Evolutionary conservation across 257 asterid genomes (phyloP).

Genomic region (Fraxinus americana): DNA sequence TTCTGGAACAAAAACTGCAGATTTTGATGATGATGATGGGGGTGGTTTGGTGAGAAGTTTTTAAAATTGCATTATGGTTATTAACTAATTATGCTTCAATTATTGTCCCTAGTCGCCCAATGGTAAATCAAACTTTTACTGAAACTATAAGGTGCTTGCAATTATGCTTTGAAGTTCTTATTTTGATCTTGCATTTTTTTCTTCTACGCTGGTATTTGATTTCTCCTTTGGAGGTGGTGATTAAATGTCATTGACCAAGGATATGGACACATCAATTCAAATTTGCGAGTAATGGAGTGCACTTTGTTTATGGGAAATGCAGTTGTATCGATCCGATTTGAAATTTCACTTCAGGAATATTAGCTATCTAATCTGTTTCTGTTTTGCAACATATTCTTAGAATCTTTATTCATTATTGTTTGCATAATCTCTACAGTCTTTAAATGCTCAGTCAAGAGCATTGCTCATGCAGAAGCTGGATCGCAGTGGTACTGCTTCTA

Average conservation of each 20-base stretch:
- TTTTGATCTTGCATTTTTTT: background rate
- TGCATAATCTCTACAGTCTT: constrained; percentile 52
- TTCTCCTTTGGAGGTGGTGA: background rate
- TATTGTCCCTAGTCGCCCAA: background rate
- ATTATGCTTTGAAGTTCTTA: background rate
- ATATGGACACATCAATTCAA: background rate
- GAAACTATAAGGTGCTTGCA: background rate
- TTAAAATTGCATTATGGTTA: constrained; percentile 17
- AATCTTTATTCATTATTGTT: constrained; percentile 10
- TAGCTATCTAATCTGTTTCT: background rate
- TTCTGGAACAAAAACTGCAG: constrained; percentile 91
- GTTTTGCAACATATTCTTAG: background rate
- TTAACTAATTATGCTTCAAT: background rate
- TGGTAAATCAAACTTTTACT: background rate
- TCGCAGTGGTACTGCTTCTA: constrained; percentile 86
- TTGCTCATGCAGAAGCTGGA: constrained; percentile 93
- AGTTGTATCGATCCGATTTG: too few relatives aligned
- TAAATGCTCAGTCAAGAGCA: constrained; percentile 98
- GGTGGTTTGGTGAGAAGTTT: constrained; percentile 85
- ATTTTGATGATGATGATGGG: constrained; percentile 98
- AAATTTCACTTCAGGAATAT: too few relatives aligned
- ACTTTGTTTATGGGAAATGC: background rate
- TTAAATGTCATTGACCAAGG: background rate
- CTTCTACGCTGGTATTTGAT: background rate
- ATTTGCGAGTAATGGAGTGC: background rate